Conservation (phyloP, 805 yeast genomes). For the Yarrowia deformans region DNA sequence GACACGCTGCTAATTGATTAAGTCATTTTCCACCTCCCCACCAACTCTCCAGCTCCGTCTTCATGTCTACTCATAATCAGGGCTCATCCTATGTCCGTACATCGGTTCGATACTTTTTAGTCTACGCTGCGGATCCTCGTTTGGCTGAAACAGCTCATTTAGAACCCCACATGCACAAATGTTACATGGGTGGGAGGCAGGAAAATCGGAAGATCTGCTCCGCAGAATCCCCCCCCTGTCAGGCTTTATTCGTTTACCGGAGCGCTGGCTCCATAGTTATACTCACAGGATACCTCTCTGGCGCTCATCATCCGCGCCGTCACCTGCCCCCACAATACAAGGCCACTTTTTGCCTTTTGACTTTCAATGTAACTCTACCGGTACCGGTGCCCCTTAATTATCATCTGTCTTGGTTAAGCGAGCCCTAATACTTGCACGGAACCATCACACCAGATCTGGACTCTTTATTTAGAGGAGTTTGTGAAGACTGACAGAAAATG, state of each 20-base stretch:
- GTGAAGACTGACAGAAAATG: not conserved
- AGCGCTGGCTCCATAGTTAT: too few relatives aligned
- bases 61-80: not conserved
- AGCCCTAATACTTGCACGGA: not conserved
- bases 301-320: too few relatives aligned
- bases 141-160: constrained; percentile 17
- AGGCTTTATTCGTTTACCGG: not conserved
- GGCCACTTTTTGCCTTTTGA: not conserved
- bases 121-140: not conserved
- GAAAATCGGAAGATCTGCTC: not conserved
- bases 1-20: too few relatives aligned
- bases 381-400: constrained; percentile 15
- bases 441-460: too few relatives aligned
- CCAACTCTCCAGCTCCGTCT: not conserved
- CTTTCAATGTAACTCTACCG: constrained; percentile 24
- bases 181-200: constrained; percentile 1
- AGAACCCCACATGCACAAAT: not conserved
- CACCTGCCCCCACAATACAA: constrained; percentile 5
- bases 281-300: too few relatives aligned
- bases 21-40: not conserved
- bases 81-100: too few relatives aligned
- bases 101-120: constrained; percentile 7
- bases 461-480: too few relatives aligned
- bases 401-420: constrained; percentile 18
- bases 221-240: too few relatives aligned